Base-by-base conservation (phyloP, 2,329 filamentous ascomycete genomes). In the Diaporthe humulicola region DNA sequence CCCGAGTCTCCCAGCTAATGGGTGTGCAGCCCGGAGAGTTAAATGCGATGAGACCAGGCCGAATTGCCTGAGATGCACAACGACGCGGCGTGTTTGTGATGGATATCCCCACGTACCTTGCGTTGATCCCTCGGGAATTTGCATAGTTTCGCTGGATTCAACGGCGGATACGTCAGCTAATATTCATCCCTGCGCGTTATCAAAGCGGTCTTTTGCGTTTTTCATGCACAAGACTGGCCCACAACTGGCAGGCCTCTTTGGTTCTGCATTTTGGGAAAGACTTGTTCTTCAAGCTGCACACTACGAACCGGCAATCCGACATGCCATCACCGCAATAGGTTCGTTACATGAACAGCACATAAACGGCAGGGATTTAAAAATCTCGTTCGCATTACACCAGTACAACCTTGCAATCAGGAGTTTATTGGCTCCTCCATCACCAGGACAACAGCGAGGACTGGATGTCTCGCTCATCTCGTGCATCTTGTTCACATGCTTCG, bases 1-100 rank as follows among this genome's bases (percentile, higher is more conserved):
- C 19, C n/a, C 45, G 19, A 4, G n/a, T 22, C 22, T 40, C 5
- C 12, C 30, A 42, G 33, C 60, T 66, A 25, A 66, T 50, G 22
- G 10, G 36, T 66, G 30, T 28, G 60, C 60, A 66, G 60, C 28
- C 25, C 60, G 60, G 33, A 42, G 19, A 36, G 60, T 66, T 15
- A 66, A 66, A 33, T 66, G 60, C 9, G 60, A 66, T 10, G 60
- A 66, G 60, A 66, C 60, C 40, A 42, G 14, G n/a, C 60, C 60
- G 15, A 9, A 33, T 25, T 66, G 60, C 42, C 28, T 66, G 42
- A 50, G 60, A 33, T 66, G 60, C 28, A 66, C 36, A 48, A 30
- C 60, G 14, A 66, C 60, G n/a, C 60, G 60, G 17, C 60, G 60
- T 25, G 60, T 45, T 19, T 66, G 60, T 36, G 40, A 66, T 50